Base-by-base conservation (phyloP, 495 filamentous ascomycete species). In the Aspergillus homomorphus region DNA sequence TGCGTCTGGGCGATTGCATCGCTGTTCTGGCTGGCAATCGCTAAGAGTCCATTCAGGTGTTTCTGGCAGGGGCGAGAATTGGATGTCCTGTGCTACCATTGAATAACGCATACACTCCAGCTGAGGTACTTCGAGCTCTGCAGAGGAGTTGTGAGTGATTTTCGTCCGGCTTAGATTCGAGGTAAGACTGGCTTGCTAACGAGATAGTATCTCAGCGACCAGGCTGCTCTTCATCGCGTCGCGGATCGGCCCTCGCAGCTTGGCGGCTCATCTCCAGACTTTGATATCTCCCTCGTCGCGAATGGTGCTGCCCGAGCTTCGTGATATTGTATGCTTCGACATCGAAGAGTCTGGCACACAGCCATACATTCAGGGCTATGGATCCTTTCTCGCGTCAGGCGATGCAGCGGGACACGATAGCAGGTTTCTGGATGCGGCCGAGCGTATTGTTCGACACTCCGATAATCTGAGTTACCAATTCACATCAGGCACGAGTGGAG, bases 61-160 rank as follows among this genome's bases (percentile, higher is more conserved):
- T 51, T 18, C 49, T 51, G n/a, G 49, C 20, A 0, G 49, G 22
- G 23, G 49, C 49, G 22, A 14, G 49, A n/a, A 51, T 51, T 10
- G 49, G 49, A 30, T 51, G 49, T 30, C 49, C 49, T 15, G 23
- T 51, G 23, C 23, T 24, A 18, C 30, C 49, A 6, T 30, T 51
- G 22, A 24, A 51, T 30, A 24, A 16, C 24, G 30, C 49, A 14
- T 51, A 51, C 22, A 51, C 49, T 16, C 22, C 49, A 12, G 49
- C 24, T 7, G 49, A 51, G 49, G 14, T 51, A 16, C 12, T 9
- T 5, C 33, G 33, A 5, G 33, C 33, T 2, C 2, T 38, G 33
- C 33, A 38, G 33, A 38, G 33, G 15, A 38, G 33, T 38, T 5
- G 33, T 38, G 33, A 7, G 33, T 38, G 12, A 30, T 30, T 10